phyloP scores from a whole-genome alignment of 306 rosid species.

The Nissolia schottii region DNA sequence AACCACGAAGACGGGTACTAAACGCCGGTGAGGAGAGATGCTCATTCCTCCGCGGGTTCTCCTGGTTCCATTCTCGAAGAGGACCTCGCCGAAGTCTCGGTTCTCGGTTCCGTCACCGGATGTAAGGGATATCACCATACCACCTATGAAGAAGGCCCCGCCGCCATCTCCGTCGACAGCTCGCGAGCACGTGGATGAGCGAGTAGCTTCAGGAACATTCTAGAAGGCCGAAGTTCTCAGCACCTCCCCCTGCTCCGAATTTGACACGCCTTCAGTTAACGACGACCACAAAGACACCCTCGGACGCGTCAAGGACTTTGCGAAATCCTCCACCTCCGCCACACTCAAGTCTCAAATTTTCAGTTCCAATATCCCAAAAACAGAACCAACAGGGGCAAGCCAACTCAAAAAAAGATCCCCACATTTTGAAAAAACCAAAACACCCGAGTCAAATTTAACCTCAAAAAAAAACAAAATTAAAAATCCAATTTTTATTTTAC shows the following conservation, averaged over 20 bases:
- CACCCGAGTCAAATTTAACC: too few relatives aligned
- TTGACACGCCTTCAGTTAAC: conserved; percentile 54
- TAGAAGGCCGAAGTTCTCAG: conserved; percentile 56
- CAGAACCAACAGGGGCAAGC: too few relatives aligned
- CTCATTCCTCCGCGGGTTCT: conserved; percentile 3
- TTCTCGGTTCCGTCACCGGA: conserved; percentile 47
- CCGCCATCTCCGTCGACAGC: conserved; percentile 21
- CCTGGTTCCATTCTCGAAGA: conserved; percentile 60
- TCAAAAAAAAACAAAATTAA: too few relatives aligned
- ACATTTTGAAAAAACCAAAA: too few relatives aligned
- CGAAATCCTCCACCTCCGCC: conserved; percentile 22
- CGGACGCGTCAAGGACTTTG: conserved; percentile 13
- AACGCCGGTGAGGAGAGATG: conserved; percentile 40
- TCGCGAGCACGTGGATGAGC: conserved; percentile 1
- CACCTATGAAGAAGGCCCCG: conserved; percentile 36
- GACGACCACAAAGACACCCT: conserved; percentile 17
- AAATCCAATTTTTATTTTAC: too few relatives aligned
- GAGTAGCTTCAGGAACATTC: conserved; percentile 21
- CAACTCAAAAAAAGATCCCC: too few relatives aligned
- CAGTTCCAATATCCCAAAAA: too few relatives aligned
- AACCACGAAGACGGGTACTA: conserved; percentile 55
- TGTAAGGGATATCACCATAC: conserved; percentile 34
- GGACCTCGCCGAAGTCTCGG: conserved; percentile 77
- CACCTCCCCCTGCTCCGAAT: conserved; percentile 72
- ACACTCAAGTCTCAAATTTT: too few relatives aligned